Conservation (phyloP, 257 asterid species). For the Solanum piurae region DNA sequence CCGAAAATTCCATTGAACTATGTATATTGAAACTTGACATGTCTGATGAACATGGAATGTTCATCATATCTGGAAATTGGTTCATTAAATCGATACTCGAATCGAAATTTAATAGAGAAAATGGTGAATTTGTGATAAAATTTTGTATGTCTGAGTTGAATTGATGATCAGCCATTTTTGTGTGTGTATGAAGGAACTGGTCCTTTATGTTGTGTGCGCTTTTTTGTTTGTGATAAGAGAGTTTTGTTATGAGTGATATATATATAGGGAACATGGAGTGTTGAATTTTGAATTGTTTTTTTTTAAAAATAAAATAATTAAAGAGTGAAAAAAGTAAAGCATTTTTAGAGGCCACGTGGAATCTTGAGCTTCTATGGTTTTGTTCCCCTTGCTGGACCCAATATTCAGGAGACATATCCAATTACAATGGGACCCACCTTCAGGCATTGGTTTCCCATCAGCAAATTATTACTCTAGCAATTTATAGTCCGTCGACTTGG, state of each 20-base stretch:
- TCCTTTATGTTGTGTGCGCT: background rate
- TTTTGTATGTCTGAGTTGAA: slow-evolving; percentile 19
- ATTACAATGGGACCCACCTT: slow-evolving; percentile 5
- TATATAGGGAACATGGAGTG: background rate
- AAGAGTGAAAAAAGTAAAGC: background rate
- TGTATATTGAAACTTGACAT: slow-evolving; percentile 16
- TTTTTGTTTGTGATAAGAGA: background rate
- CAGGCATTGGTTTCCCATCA: background rate
- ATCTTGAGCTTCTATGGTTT: slow-evolving; percentile 14
- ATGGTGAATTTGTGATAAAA: slow-evolving; percentile 11
- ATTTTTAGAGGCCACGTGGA: slow-evolving; percentile 33
- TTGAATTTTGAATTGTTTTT: background rate
- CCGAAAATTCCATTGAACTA: slow-evolving; percentile 24
- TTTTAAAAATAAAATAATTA: background rate
- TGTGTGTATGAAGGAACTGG: background rate
- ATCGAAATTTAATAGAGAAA: slow-evolving; percentile 34
- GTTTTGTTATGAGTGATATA: background rate
- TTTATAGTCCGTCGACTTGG: no score
- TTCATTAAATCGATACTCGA: slow-evolving; percentile 24
- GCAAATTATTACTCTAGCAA: background rate
- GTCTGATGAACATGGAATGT: slow-evolving; percentile 8
- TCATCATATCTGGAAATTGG: slow-evolving; percentile 28
- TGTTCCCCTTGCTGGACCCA: slow-evolving; percentile 28
- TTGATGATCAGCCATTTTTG: slow-evolving; percentile 31
- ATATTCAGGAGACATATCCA: slow-evolving; percentile 37